Percentiles rank a stretch among this genome's conserved stretches.
phyloP scores from a whole-genome alignment of 2,329 filamentous ascomycete species.

The Lojkania enalia region DNA sequence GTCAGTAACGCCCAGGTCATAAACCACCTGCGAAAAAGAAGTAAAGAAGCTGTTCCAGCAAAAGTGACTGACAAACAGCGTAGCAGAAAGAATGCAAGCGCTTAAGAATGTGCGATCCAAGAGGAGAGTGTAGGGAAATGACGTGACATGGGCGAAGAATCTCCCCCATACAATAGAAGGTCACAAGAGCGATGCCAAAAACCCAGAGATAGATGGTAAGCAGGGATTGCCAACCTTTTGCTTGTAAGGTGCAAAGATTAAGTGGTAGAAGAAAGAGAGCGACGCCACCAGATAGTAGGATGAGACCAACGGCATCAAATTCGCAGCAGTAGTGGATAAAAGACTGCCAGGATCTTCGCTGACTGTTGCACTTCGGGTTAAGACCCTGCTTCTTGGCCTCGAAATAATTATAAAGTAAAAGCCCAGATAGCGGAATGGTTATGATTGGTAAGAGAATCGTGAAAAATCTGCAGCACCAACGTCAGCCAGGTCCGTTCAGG shows the following conservation, averaged over 20 bases:
- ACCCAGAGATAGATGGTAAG: conserved; percentile 43
- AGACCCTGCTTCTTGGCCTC: conserved; percentile 62
- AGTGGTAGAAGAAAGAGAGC: conserved; percentile 69
- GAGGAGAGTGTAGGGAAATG: conserved; percentile 46
- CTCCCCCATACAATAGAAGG: conserved; percentile 42
- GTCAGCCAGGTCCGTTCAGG: conserved; percentile 58
- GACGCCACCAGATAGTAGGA: conserved; percentile 63
- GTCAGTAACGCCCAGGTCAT: conserved; percentile 25
- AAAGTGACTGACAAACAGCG: conserved; percentile 28
- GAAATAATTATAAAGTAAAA: conserved; percentile 59
- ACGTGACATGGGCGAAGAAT: conserved; percentile 39
- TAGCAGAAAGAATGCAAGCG: conserved; percentile 53
- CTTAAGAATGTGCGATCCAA: conserved; percentile 50
- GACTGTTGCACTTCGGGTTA: conserved; percentile 45
- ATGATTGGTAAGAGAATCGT: conserved; percentile 64
- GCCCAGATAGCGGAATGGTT: conserved; percentile 60
- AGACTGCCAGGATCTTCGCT: conserved; percentile 53
- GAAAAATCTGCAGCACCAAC: conserved; percentile 70
- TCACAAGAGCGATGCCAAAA: conserved; percentile 37
- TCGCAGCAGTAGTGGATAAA: conserved; percentile 60
- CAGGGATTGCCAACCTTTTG: conserved; percentile 23
- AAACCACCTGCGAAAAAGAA: conserved; percentile 45
- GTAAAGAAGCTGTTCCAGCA: conserved; percentile 44
- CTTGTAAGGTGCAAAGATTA: conserved; percentile 47
- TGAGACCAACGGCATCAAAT: conserved; percentile 64